A percentile compares a stretch with the other conserved stretches of the same genome.
These are phyloP conservation scores for Sextonia rubra DNA, from an alignment of 164 flowering plant species.

Conservation along the genomic window DNA sequence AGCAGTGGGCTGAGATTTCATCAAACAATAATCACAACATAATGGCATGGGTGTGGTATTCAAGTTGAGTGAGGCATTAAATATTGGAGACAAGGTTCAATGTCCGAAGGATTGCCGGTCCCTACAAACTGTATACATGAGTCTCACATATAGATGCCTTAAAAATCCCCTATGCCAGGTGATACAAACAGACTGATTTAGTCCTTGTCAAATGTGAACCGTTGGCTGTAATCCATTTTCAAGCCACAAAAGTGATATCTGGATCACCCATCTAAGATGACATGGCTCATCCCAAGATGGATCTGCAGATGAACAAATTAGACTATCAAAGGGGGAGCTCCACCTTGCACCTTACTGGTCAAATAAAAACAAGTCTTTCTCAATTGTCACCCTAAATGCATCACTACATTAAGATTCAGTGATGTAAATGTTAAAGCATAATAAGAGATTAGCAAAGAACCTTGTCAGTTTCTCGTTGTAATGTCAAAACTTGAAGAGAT, in stretches of 20 bases:
- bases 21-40: neutral
- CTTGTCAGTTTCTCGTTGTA: slow-evolving; percentile 78
- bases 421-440: neutral
- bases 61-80: neutral
- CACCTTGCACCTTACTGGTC: neutral
- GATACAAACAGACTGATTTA: no score
- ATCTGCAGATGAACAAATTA: neutral
- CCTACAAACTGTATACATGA: no score
- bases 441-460: slow-evolving; percentile 22
- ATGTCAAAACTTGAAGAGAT: slow-evolving; percentile 70
- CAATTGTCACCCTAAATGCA: neutral
- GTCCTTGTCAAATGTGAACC: no score
- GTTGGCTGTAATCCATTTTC: no score
- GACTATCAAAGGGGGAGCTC: neutral
- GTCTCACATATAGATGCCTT: no score
- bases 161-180: no score
- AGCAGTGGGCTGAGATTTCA: neutral
- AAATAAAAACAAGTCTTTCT: neutral
- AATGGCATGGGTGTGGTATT: neutral
- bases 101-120: no score
- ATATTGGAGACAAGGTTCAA: neutral
- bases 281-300: no score
- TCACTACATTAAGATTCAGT: no score
- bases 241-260: no score
- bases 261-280: no score